Evolutionary conservation across 2,329 filamentous ascomycete species (phyloP), one percentile per base, ranked within the genome.

Genomic region (Exophiala aquamarina): DNA sequence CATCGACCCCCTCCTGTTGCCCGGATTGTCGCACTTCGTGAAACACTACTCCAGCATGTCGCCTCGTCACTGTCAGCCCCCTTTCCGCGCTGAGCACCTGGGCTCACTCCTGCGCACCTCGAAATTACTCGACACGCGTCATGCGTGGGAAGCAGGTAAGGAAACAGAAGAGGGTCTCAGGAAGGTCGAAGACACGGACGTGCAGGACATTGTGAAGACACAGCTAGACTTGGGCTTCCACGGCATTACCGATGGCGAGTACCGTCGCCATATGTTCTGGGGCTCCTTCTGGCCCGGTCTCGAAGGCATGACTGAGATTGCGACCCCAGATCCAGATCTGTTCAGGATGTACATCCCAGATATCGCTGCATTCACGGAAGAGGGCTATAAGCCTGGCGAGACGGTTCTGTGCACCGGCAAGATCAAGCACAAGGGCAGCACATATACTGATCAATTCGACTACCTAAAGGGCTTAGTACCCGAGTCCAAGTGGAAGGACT

Each of bases 51-150:
- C 6, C 11, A 37, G 7, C 35, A 37, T 37, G 20, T 20, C 39
- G 11, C 14, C 46, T 4, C 43, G 41, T 9, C 50, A 53, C 46
- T 35, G 47, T 21, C 38, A 46, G 15, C 78, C 80, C 34, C 84
- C 82, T 41, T 88, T 86, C 68, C 79, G 86, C 62, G 83, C 83
- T 51, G 85, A 89, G 67, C 85, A 88, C 57, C 76, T 87, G 47
- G 85, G 85, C 41, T 87, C 84, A 14, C 73, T 88, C 29, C 77
- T 87, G 48, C 82, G 85, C 18, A 83, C 85, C 1, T 66, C 79
- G 39, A 69, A 76, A 42, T 76, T 89, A 18, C 72, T 86, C n/a
- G 71, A 79, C 32, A 78, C 78, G 41, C 75, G 85, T 65, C 70
- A 75, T 56, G 65, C 77, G 63, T 66, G 75, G 51, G 73, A 83